Evolutionary conservation across 2,329 filamentous ascomycete species (phyloP).

Genomic region (Tolypocladium sp.): DNA sequence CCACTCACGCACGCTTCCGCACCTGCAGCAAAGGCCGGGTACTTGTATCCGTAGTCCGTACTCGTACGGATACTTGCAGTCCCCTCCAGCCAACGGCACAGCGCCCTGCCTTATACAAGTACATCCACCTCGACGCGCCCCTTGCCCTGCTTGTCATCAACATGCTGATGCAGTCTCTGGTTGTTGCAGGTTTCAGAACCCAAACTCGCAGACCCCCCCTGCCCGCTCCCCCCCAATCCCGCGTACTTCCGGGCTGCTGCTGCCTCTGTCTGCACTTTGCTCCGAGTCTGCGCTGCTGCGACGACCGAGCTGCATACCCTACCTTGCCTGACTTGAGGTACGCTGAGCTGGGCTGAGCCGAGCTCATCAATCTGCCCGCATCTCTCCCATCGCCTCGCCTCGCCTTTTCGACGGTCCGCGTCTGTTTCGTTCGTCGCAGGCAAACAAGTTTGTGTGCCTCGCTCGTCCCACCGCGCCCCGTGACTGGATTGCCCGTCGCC

Average conservation of each 20-base stretch:
- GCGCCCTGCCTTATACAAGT: background rate
- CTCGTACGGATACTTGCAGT: background rate
- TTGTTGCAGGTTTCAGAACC: background rate
- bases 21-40: background rate
- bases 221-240: background rate
- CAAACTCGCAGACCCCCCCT: background rate
- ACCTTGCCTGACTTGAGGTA: background rate
- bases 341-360: background rate
- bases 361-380: background rate
- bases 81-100: background rate
- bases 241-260: background rate
- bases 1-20: background rate
- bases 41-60: background rate
- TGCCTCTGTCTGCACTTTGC: background rate
- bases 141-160: background rate
- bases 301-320: background rate
- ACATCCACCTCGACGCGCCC: background rate
- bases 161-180: background rate
- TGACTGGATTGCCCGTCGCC: background rate
- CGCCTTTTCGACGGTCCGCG: background rate
- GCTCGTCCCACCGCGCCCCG: background rate
- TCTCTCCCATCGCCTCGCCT: background rate
- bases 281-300: background rate
- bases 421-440: background rate
- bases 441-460: background rate